A percentile compares a stretch with the other conserved stretches of the same genome.
phyloP scores from a whole-genome alignment of 2,329 filamentous ascomycete species.

The Phoma sp. region DNA sequence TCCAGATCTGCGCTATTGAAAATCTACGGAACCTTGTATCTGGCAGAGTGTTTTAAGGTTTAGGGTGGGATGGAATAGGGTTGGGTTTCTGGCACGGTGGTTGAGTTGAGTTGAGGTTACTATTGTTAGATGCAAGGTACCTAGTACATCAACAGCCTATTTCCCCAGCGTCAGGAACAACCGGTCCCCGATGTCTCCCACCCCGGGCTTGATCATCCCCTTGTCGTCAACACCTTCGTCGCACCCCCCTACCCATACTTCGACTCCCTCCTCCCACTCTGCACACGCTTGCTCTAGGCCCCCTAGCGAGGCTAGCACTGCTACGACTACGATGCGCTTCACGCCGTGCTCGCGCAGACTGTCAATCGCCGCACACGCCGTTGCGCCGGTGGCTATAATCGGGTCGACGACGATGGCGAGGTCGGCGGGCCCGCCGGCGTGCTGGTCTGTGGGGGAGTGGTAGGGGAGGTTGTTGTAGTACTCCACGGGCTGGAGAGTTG shows the following conservation, averaged over 20 bases:
- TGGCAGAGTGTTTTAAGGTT: too few species aligned
- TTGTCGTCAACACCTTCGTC: slow-evolving; percentile 75
- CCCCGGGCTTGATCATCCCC: slow-evolving; percentile 88
- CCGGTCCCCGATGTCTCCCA: slow-evolving; percentile 90
- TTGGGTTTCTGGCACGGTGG: too few species aligned
- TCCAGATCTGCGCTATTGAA: too few species aligned
- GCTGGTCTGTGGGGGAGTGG: slow-evolving; percentile 61
- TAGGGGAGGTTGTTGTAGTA: slow-evolving; percentile 98
- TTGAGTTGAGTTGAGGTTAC: too few species aligned
- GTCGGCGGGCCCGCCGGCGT: slow-evolving; percentile 52
- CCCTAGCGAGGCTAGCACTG: slow-evolving; percentile 73
- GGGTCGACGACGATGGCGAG: slow-evolving; percentile 89
- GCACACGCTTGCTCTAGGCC: slow-evolving; percentile 75
- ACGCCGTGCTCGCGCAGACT: slow-evolving; percentile 91
- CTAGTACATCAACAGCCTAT: slow-evolving; percentile 45
- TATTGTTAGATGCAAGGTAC: too few species aligned
- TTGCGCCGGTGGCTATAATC: slow-evolving; percentile 91
- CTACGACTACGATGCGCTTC: slow-evolving; percentile 76
- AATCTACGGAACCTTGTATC: too few species aligned
- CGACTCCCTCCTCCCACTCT: slow-evolving; percentile 78
- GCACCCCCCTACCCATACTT: slow-evolving; percentile 83
- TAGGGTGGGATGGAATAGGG: too few species aligned
- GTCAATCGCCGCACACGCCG: slow-evolving; percentile 86
- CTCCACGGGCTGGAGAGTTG: slow-evolving; percentile 86
- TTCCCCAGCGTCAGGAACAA: slow-evolving; percentile 90